A percentile compares a stretch with the other conserved stretches of the same genome.
phyloP scores from a whole-genome alignment of 805 yeast genomes.

The Candida koratica region DNA sequence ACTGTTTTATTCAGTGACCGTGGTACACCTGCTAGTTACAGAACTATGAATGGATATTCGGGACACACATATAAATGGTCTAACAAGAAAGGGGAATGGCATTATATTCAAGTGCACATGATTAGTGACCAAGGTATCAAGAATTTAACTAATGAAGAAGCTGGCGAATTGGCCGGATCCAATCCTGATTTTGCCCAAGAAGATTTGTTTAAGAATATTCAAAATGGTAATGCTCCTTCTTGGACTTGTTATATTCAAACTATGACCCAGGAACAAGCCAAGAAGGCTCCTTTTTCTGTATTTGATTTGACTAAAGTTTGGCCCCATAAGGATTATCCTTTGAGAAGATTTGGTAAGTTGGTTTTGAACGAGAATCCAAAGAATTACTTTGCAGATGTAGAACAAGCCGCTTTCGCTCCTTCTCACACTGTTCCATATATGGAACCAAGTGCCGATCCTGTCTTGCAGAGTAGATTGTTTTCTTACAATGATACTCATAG shows the following conservation, averaged over 20 bases:
- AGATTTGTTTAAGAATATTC: conserved; percentile 76
- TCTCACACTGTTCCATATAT: conserved; percentile 69
- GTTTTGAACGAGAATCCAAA: conserved; percentile 77
- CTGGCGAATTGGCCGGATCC: conserved; percentile 61
- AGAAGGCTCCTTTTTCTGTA: conserved; percentile 71
- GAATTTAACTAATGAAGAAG: conserved; percentile 59
- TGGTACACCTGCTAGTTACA: conserved; percentile 72
- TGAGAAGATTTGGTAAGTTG: conserved; percentile 79
- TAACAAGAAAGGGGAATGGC: conserved; percentile 70
- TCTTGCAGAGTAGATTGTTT: conserved; percentile 70
- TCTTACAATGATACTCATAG: conserved; percentile 76
- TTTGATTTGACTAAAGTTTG: conserved; percentile 90
- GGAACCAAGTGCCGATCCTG: conserved; percentile 76
- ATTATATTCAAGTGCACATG: conserved; percentile 75
- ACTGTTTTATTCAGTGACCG: conserved; percentile 71
- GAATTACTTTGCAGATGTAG: conserved; percentile 76
- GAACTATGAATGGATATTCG: conserved; percentile 81
- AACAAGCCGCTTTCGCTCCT: conserved; percentile 65
- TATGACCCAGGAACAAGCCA: conserved; percentile 80
- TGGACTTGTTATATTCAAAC: conserved; percentile 86
- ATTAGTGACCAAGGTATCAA: conserved; percentile 59
- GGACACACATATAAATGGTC: conserved; percentile 84
- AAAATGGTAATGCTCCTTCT: conserved; percentile 70
- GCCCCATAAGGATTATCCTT: conserved; percentile 84
- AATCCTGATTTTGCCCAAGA: conserved; percentile 81